These are phyloP conservation scores for Populus hybrid DNA, from an alignment of 441 rosid species.

Conservation along the genomic window DNA sequence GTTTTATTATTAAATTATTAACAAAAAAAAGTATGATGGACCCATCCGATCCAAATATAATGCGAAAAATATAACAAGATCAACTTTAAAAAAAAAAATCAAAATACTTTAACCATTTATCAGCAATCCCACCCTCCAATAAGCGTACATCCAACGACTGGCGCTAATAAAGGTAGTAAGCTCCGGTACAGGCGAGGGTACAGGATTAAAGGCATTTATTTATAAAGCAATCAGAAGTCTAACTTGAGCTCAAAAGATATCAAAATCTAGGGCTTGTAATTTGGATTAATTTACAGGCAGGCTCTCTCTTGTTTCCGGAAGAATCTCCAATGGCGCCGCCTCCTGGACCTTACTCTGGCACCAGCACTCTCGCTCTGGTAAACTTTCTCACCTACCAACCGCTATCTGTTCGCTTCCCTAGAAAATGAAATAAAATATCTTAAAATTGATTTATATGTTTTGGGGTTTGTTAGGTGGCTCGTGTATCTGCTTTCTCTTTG, in stretches of 20 bases:
- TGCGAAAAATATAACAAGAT: too few species aligned
- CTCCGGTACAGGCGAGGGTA: not conserved
- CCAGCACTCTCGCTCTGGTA: constrained; percentile 88
- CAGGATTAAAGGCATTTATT: not conserved
- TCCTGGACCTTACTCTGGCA: constrained; percentile 91
- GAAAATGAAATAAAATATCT: not conserved
- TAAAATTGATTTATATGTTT: not conserved
- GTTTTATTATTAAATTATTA: too few species aligned
- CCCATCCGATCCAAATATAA: too few species aligned
- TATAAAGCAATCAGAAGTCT: not conserved
- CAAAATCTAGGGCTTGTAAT: constrained; percentile 13
- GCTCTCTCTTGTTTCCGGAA: not conserved
- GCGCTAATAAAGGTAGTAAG: not conserved
- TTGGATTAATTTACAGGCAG: not conserved
- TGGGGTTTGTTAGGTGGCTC: constrained; percentile 46
- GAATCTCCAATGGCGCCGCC: constrained; percentile 59
- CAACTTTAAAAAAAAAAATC: too few species aligned
- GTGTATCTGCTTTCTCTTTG: constrained; percentile 65
- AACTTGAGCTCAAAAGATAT: not conserved
- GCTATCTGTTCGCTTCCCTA: not conserved
- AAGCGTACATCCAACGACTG: not conserved
- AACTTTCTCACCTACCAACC: not conserved
- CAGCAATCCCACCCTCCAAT: too few species aligned
- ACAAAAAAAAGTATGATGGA: too few species aligned
- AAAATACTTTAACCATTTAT: too few species aligned